A percentile compares a stretch with the other conserved stretches of the same genome.
Conservation (phyloP, 2,329 filamentous ascomycete genomes). For the Pochonia chlamydosporia region DNA sequence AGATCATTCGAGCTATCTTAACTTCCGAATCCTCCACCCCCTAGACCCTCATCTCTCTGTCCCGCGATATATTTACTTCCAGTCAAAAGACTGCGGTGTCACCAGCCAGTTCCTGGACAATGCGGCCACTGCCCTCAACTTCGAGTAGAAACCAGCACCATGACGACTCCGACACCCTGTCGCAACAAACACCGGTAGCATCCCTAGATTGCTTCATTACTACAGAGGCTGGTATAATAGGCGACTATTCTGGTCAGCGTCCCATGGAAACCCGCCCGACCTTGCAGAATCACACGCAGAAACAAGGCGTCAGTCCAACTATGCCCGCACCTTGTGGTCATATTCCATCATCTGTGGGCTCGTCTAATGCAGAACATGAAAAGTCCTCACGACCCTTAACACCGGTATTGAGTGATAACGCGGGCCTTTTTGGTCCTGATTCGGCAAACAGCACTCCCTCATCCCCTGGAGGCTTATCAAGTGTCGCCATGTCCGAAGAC, state of each 20-base stretch:
- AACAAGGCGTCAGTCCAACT: constrained; percentile 12
- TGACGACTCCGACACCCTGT: not conserved
- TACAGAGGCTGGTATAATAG: constrained; percentile 26
- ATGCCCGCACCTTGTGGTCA: not conserved
- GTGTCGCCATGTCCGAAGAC: constrained; percentile 32
- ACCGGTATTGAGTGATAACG: constrained; percentile 18
- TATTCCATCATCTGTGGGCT: constrained; percentile 1
- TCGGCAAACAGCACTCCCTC: constrained; percentile 41
- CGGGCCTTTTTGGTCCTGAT: constrained; percentile 21
- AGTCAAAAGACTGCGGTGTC: too few species aligned
- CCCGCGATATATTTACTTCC: too few species aligned
- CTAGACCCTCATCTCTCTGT: too few species aligned
- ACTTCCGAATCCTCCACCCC: too few species aligned
- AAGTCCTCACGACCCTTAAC: constrained; percentile 21
- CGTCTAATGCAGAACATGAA: constrained; percentile 12
- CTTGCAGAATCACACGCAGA: constrained; percentile 14
- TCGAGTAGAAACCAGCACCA: constrained; percentile 1
- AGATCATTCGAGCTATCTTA: too few species aligned
- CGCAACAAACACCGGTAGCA: constrained; percentile 11
- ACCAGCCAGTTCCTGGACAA: not conserved
- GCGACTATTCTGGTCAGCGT: constrained; percentile 11
- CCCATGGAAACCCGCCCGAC: not conserved
- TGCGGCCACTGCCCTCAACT: constrained; percentile 3
- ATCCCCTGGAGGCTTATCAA: constrained; percentile 47
- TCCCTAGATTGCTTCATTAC: constrained; percentile 30